A percentile compares a stretch with the other conserved stretches of the same genome.
phyloP scores from a whole-genome alignment of 2,329 filamentous ascomycete genomes.

The Diaporthe sp. region DNA sequence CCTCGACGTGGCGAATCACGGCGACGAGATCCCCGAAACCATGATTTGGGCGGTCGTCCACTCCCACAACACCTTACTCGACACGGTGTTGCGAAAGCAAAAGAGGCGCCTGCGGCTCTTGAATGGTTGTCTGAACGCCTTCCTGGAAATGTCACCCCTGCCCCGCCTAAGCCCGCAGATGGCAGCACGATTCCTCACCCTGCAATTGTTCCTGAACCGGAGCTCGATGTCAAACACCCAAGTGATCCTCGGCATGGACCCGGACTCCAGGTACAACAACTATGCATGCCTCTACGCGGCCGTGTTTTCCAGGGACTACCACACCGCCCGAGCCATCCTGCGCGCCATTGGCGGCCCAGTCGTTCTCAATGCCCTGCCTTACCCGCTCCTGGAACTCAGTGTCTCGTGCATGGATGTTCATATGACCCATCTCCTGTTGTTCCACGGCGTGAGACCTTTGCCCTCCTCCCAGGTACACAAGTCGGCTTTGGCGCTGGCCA shows the following conservation, averaged over 20 bases:
- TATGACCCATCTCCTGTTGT: not conserved
- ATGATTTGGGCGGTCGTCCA: not conserved
- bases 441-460: not conserved
- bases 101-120: not conserved
- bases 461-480: not conserved
- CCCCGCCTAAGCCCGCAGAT: not conserved
- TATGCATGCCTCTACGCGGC: not conserved
- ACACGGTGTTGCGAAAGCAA: not conserved
- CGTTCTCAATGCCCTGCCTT: not conserved
- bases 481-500: not conserved
- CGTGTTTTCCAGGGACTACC: conserved; percentile 2
- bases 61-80: conserved; percentile 1
- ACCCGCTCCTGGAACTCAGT: conserved; percentile 9
- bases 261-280: conserved; percentile 4
- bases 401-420: conserved; percentile 2
- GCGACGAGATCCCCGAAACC: not conserved
- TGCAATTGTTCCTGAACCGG: not conserved
- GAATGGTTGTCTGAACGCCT: not conserved
- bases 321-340: not conserved
- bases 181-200: conserved; percentile 10
- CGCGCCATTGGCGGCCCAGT: not conserved
- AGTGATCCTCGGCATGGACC: not conserved
- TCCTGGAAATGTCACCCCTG: not conserved
- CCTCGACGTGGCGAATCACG: not conserved
- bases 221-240: not conserved